Base-by-base conservation (phyloP, 129 eudicot genomes). In the Centella asiatica region DNA sequence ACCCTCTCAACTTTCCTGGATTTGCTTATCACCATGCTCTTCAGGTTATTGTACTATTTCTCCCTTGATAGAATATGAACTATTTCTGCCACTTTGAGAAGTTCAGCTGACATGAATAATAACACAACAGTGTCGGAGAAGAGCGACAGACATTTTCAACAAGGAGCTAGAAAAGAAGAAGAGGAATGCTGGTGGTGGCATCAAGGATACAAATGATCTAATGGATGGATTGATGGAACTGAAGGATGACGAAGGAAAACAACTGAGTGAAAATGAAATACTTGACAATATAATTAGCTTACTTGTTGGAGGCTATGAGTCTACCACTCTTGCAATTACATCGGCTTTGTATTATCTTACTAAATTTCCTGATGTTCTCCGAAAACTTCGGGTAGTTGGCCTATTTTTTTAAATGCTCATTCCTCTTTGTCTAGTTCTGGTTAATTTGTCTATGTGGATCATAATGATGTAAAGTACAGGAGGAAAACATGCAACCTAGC, bases 331-430 rank as follows among this genome's bases (percentile, higher is more conserved):
- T 12, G 48, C 78, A 1, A 71, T 73, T 2, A 77, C 58, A 42
- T 81, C 77, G 83, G 73, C 78, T 67, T 44, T 81, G 17, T 81
- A 77, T 62, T 67, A 65, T 57, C 80, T 81, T 24, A 77, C 87
- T 42, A 77, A 73, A 60, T 69, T 67, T 15, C 87, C 83, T 10
- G 14, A 45, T 20, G 83, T 77, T 70, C 83, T 81, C 45, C 63
- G 74, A 11, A 77, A 67, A 32, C 87, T 81, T 37, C 80, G 75
- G 77, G 87, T 81, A 77, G 5, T 49, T 2, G 4, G 4, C 4
- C n/a, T 37, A 1, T 6, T 19, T n/a, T 1, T 19, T 8, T 22
- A 20, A 9, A 51, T 2, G 2, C 18, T 28, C 0, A 31, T 46
- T 49, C 39, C 11, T 49, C 20, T 55, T 44, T 0, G 11, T 27